Conservation (phyloP, 1,284 basidiomycete genomes). For the Cryptococcus sp. region DNA sequence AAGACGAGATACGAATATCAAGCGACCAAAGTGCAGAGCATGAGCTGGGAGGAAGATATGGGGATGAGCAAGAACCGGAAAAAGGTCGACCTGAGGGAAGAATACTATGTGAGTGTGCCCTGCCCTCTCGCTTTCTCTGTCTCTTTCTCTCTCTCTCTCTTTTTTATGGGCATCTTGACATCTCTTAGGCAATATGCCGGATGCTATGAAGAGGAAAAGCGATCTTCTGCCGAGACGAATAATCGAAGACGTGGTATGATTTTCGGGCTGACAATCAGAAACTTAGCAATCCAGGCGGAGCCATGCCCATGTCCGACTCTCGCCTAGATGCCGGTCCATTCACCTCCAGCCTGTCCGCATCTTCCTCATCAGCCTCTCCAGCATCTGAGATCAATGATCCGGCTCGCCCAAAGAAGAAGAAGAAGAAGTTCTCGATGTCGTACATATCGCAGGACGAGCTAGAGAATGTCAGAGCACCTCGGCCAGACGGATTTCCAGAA, state of each 20-base stretch:
- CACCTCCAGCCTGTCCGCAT: conserved; percentile 2
- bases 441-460: conserved; percentile 57
- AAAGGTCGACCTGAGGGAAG: conserved; percentile 87
- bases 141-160: too few relatives aligned
- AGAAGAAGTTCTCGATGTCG: conserved; percentile 28
- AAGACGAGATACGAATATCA: conserved; percentile 88
- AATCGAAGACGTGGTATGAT: too few relatives aligned
- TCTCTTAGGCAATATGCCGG: too few relatives aligned
- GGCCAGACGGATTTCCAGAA: conserved; percentile 76
- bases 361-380: not conserved
- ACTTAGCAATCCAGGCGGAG: not conserved
- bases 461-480: conserved; percentile 77
- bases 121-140: not conserved
- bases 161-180: too few relatives aligned
- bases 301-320: not conserved
- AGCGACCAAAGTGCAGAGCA: conserved; percentile 67
- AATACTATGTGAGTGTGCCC: conserved; percentile 75
- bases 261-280: not conserved
- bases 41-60: conserved; percentile 78
- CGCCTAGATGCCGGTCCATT: not conserved
- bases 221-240: too few relatives aligned
- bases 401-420: conserved; percentile 7
- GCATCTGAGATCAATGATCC: not conserved
- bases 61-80: conserved; percentile 71
- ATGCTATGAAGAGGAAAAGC: too few relatives aligned